These are phyloP conservation scores for Adansonia digitata DNA, from an alignment of 345 rosid species.

Conservation along the genomic window DNA sequence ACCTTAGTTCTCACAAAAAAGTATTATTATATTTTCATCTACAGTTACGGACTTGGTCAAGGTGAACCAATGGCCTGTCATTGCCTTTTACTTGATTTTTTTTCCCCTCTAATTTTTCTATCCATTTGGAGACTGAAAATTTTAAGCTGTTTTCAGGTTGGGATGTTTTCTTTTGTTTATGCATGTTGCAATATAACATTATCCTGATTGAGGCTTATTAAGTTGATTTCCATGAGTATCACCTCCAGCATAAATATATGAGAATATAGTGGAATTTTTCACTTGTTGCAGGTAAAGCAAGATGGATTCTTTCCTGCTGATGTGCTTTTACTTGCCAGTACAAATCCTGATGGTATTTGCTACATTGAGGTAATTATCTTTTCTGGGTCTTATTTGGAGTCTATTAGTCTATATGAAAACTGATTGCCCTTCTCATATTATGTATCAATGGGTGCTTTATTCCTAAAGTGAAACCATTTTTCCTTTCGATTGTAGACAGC, in stretches of 20 bases:
- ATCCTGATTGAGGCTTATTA: neutral
- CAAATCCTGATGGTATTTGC: constrained; percentile 95
- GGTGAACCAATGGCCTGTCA: neutral
- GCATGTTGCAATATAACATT: neutral
- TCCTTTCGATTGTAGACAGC: constrained; percentile 63
- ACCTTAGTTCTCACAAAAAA: neutral
- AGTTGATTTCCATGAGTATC: neutral
- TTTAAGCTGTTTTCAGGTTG: neutral
- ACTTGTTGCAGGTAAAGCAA: constrained; percentile 71
- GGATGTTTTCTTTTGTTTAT: neutral
- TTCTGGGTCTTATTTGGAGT: constrained; percentile 2
- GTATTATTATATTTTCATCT: neutral
- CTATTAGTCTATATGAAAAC: constrained; percentile 1
- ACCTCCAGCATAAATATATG: neutral
- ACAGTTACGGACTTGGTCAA: neutral
- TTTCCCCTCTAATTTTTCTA: neutral
- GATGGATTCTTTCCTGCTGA: constrained; percentile 97
- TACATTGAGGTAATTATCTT: constrained; percentile 69
- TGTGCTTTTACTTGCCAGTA: constrained; percentile 81
- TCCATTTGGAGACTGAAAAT: constrained; percentile 6
- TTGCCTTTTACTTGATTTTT: neutral
- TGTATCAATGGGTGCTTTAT: neutral
- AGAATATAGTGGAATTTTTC: constrained; percentile 16
- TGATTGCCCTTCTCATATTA: neutral
- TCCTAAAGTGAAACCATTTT: neutral